Evolutionary conservation across 2,329 filamentous ascomycete genomes (phyloP).

Genomic region (Cordyceps cicadae): DNA sequence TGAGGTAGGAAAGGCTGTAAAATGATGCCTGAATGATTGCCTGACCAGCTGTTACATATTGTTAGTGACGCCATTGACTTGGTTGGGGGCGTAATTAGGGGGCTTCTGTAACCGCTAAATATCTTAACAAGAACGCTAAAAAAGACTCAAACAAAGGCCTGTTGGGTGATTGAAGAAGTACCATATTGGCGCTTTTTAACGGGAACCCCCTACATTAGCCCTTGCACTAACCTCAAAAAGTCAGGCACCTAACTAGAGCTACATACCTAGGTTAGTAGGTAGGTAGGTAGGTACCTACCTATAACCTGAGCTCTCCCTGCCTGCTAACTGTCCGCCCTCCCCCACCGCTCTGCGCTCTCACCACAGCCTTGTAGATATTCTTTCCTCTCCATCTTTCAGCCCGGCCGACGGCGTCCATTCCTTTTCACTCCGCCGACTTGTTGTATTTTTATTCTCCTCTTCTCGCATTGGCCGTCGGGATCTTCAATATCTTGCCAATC

Average conservation of each 20-base stretch:
- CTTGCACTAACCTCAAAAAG: not conserved
- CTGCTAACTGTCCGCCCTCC: not conserved
- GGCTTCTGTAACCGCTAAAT: not conserved
- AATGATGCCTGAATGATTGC: not conserved
- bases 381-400: not conserved
- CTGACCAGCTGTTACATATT: not conserved
- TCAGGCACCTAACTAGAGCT: too few relatives aligned
- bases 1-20: not conserved
- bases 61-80: not conserved
- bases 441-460: not conserved
- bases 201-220: not conserved
- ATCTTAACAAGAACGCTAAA: too few relatives aligned
- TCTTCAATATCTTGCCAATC: not conserved
- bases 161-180: not conserved
- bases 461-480: not conserved
- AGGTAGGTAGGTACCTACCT: too few relatives aligned
- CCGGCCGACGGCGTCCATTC: constrained; percentile 1
- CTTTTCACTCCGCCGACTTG: not conserved
- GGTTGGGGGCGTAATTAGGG: not conserved
- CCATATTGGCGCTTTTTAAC: not conserved
- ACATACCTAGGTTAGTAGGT: too few relatives aligned
- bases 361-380: not conserved
- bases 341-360: not conserved
- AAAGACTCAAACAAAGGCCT: not conserved
- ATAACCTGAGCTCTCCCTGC: not conserved